Conservation (phyloP, 768 basidiomycete genomes). For the Collybia sp. region DNA sequence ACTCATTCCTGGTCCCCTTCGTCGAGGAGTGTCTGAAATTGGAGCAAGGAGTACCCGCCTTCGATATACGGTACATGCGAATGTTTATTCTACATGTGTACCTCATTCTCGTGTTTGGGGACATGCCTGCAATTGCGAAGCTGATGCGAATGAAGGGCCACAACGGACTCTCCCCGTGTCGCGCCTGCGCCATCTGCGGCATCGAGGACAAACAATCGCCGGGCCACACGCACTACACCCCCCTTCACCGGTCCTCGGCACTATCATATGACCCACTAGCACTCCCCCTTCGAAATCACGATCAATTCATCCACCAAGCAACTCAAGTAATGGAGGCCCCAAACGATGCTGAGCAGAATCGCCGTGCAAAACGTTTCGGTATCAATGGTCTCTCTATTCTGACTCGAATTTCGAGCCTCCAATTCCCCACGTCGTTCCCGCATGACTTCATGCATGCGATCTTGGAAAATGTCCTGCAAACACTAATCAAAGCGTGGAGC, state of each 20-base stretch:
- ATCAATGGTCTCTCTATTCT: slow-evolving; percentile 25
- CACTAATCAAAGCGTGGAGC: slow-evolving; percentile 32
- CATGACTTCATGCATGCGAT: slow-evolving; percentile 41
- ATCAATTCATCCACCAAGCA: slow-evolving; percentile 12
- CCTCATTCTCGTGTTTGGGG: slow-evolving; percentile 22
- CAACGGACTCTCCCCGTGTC: slow-evolving; percentile 29
- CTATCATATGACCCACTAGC: slow-evolving; percentile 12
- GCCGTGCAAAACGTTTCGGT: slow-evolving; percentile 18
- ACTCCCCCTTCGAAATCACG: slow-evolving; percentile 24
- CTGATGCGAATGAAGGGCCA: slow-evolving; percentile 35
- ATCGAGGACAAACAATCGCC: slow-evolving; percentile 7
- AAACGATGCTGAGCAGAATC: slow-evolving; percentile 8
- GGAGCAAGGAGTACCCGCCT: slow-evolving; percentile 22
- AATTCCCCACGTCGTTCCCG: slow-evolving; percentile 26
- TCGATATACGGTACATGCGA: slow-evolving; percentile 10
- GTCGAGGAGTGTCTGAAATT: slow-evolving; percentile 24
- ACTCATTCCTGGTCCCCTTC: slow-evolving; percentile 31
- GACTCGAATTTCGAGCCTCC: slow-evolving; percentile 16
- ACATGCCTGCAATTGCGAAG: slow-evolving; percentile 12
- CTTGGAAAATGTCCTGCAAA: slow-evolving; percentile 31
- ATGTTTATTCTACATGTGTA: slow-evolving; percentile 22
- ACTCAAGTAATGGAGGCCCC: slow-evolving; percentile 10
- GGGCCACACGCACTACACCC: slow-evolving; percentile 15
- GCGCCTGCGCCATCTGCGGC: slow-evolving; percentile 30
- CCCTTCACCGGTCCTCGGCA: slow-evolving; percentile 6